Percentiles rank a stretch among this genome's conserved stretches.
Conservation (phyloP, 805 yeast species). For the Schwanniomyces vanrijiae region DNA sequence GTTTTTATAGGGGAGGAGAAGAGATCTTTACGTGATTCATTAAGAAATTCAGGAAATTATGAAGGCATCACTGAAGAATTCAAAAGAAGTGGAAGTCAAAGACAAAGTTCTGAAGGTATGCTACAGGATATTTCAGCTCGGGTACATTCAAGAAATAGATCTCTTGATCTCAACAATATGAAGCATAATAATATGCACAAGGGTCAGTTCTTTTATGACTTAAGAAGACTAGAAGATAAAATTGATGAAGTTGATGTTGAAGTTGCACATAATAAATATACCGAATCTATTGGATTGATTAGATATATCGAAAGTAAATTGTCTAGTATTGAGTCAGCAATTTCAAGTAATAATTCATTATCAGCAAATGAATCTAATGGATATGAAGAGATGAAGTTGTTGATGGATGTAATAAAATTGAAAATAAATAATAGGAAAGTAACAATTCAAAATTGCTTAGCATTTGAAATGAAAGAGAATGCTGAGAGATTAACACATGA, state of each 20-base stretch:
- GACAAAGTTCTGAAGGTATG: conserved; percentile 39
- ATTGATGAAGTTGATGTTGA: conserved; percentile 70
- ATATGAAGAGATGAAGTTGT: conserved; percentile 22
- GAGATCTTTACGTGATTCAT: conserved; percentile 37
- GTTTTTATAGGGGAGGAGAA: conserved; percentile 33
- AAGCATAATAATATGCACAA: conserved; percentile 14
- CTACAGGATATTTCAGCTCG: conserved; percentile 61
- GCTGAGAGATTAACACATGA: conserved; percentile 28
- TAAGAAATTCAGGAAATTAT: conserved; percentile 53
- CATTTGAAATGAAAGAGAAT: conserved; percentile 37
- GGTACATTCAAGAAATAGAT: conserved; percentile 59
- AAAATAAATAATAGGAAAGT: conserved; percentile 38
- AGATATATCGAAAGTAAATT: conserved; percentile 36
- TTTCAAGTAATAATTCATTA: conserved; percentile 8
- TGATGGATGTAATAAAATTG: conserved; percentile 42
- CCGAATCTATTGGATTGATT: conserved; percentile 43
- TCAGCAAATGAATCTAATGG: conserved; percentile 2
- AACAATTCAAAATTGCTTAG: conserved; percentile 35
- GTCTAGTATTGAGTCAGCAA: conserved; percentile 24
- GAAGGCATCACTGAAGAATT: conserved; percentile 25
- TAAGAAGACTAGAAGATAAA: conserved; percentile 56
- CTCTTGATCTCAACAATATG: conserved; percentile 40
- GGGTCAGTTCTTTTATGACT: conserved; percentile 41
- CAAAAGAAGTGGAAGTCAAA: conserved; percentile 22
- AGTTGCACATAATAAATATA: conserved; percentile 59